Evolutionary conservation across 2,329 filamentous ascomycete species (phyloP).

Genomic region (Colletotrichum simmondsii): DNA sequence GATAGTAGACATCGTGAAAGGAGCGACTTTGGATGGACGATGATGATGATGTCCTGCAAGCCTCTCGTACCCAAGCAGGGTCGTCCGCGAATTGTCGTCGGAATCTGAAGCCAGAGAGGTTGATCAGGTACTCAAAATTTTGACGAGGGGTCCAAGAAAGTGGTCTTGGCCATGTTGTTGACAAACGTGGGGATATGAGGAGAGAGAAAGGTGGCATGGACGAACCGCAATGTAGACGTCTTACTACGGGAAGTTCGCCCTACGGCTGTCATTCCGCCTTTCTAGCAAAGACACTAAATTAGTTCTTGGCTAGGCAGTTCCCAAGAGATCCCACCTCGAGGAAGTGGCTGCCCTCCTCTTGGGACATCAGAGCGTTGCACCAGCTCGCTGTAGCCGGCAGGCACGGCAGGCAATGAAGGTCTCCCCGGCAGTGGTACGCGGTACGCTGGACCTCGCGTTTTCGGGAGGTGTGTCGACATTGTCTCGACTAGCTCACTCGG

Average conservation of each 20-base stretch:
- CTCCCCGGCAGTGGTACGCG: not conserved
- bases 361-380: not conserved
- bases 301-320: not conserved
- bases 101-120: not conserved
- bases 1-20: conserved; percentile 7
- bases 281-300: not conserved
- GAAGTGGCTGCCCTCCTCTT: conserved; percentile 1
- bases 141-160: not conserved
- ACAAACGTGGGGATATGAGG: not conserved
- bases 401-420: not conserved
- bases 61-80: not conserved
- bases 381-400: not conserved
- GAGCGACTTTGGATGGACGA: not conserved
- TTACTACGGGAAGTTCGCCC: not conserved
- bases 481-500: not conserved
- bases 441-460: not conserved
- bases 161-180: not conserved
- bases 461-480: not conserved
- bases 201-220: not conserved
- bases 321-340: not conserved
- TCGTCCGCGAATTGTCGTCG: not conserved
- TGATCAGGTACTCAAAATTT: not conserved
- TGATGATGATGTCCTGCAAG: not conserved
- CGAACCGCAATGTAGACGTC: not conserved
- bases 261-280: not conserved